Percentiles rank a stretch among this genome's conserved stretches.
Conservation (phyloP, 805 yeast species). For the Yamadazyma nakazawae region DNA sequence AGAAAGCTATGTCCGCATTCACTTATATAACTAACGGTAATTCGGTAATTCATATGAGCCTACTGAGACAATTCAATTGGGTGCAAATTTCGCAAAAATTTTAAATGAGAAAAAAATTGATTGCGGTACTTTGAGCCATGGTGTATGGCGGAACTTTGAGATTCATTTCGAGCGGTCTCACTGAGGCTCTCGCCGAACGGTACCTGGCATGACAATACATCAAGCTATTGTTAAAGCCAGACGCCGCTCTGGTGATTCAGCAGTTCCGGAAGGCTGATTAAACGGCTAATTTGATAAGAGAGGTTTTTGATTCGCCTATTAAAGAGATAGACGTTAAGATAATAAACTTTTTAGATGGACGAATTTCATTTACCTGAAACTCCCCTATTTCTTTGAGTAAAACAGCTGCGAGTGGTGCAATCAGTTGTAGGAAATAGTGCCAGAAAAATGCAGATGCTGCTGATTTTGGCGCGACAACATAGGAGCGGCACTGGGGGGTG, state of each 20-base stretch:
- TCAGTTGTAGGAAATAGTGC: too few species aligned
- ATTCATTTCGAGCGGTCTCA: too few species aligned
- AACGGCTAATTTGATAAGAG: not conserved
- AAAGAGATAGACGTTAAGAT: too few species aligned
- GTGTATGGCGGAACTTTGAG: not conserved
- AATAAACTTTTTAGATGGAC: not conserved
- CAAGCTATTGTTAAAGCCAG: not conserved
- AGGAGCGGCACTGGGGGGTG: too few species aligned
- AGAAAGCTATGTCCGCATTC: too few species aligned
- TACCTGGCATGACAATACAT: not conserved
- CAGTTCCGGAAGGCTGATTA: not conserved
- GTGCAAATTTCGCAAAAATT: too few species aligned
- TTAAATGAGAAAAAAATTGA: not conserved
- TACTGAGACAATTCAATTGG: too few species aligned
- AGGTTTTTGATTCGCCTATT: not conserved
- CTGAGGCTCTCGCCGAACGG: not conserved
- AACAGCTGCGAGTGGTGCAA: too few species aligned
- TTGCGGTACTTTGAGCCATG: slow-evolving; percentile 1
- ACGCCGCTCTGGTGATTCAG: not conserved
- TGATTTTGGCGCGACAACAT: not conserved
- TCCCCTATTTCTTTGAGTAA: not conserved
- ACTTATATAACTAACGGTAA: too few species aligned
- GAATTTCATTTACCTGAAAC: not conserved
- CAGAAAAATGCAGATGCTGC: too few species aligned
- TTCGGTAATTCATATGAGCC: too few species aligned